Evolutionary conservation across 1,139 yeast species (phyloP).

Genomic region (Geotrichum histeridarum): DNA sequence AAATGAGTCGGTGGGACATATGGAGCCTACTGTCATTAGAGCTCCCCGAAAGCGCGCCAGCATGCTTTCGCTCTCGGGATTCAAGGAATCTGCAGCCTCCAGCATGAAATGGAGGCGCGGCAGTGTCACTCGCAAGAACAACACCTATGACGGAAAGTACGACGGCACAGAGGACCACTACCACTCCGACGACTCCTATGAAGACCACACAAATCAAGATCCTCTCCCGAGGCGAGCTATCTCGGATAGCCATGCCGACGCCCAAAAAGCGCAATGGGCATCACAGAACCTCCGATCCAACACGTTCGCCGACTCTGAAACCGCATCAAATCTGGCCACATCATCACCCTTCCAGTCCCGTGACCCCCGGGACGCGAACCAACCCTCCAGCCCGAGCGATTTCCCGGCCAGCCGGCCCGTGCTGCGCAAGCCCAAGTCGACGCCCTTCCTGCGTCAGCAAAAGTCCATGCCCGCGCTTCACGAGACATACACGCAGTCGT

Average conservation of each 20-base stretch:
- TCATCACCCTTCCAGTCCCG: too few relatives aligned
- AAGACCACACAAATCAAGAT: background rate
- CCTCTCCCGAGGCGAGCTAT: too few relatives aligned
- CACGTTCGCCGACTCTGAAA: too few relatives aligned
- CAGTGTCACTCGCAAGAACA: background rate
- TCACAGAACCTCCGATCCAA: too few relatives aligned
- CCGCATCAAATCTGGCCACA: too few relatives aligned
- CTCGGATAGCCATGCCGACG: too few relatives aligned
- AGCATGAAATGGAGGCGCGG: background rate
- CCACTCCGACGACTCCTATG: background rate
- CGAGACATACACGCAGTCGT: background rate
- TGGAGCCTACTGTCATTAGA: background rate
- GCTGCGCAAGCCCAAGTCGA: background rate
- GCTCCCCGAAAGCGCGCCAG: background rate
- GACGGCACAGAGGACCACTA: constrained; percentile 6
- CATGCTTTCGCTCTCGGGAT: constrained; percentile 2
- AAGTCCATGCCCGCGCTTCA: background rate
- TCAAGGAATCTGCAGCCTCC: constrained; percentile 1
- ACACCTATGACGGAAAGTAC: background rate
- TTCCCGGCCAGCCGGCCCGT: background rate
- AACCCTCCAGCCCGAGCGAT: too few relatives aligned
- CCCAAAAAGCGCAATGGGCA: too few relatives aligned
- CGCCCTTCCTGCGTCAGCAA: background rate
- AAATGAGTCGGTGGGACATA: background rate
- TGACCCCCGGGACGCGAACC: too few relatives aligned